Conservation (phyloP, 371 early-diverging fungal genomes). For the Mortierella sp. region DNA sequence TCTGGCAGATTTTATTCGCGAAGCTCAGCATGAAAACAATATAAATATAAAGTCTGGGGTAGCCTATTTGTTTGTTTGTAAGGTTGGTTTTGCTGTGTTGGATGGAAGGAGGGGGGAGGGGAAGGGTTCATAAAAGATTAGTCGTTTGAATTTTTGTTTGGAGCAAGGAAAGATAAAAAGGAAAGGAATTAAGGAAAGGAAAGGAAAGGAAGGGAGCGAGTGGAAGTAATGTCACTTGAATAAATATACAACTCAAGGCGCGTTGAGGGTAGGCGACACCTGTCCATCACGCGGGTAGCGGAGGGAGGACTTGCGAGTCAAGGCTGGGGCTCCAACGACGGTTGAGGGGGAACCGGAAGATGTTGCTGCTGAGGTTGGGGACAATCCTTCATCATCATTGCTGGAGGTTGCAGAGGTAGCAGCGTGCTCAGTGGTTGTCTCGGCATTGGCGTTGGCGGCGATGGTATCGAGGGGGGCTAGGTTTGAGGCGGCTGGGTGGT, state of each 20-base stretch:
- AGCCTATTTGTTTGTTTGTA: no score
- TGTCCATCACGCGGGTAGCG: slow-evolving; percentile 27
- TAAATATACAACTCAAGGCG: background rate
- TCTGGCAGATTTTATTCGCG: no score
- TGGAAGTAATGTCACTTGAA: no score
- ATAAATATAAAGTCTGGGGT: no score
- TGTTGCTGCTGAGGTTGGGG: slow-evolving; percentile 3
- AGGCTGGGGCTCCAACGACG: background rate
- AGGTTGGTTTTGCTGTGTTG: no score
- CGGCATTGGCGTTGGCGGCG: background rate
- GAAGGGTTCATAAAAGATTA: no score
- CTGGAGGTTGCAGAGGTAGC: background rate
- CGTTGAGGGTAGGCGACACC: background rate
- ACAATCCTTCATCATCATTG: background rate
- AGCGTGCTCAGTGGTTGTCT: background rate
- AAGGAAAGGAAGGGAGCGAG: no score
- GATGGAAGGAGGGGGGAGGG: no score
- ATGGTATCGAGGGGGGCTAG: slow-evolving; percentile 29
- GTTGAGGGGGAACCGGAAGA: slow-evolving; percentile 1
- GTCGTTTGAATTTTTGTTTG: no score
- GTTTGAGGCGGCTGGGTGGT: slow-evolving; percentile 23
- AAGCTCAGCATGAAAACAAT: no score
- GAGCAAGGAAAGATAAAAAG: no score
- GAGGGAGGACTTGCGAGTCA: slow-evolving; percentile 32
- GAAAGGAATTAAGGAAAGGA: no score